Conservation (phyloP, 139 green algal genomes). For the Picochlorum sp. region DNA sequence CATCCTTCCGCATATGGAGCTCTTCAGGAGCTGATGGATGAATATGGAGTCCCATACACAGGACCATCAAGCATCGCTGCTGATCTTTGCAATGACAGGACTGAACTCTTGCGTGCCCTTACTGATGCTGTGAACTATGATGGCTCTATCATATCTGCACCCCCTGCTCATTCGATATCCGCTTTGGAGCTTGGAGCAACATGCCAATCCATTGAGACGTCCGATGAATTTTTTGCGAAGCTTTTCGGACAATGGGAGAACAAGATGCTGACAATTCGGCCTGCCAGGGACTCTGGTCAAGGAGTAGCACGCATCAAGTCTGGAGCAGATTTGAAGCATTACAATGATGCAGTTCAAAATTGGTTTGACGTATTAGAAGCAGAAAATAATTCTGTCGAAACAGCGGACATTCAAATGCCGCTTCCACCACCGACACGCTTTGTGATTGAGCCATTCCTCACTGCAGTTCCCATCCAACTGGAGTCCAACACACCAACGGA, state of each 20-base stretch:
- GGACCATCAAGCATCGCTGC: neutral
- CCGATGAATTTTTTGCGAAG: neutral
- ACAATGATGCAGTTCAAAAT: constrained; percentile 3
- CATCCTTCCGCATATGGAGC: constrained; percentile 7
- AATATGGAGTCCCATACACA: constrained; percentile 7
- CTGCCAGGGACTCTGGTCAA: neutral
- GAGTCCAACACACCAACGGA: too few relatives aligned
- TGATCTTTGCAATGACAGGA: constrained; percentile 10
- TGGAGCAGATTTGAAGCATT: neutral
- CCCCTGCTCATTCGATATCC: constrained; percentile 9
- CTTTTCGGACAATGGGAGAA: constrained; percentile 3
- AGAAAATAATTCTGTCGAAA: neutral
- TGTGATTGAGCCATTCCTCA: constrained; percentile 15
- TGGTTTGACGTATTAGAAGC: constrained; percentile 9
- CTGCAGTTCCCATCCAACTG: neutral
- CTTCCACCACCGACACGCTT: constrained; percentile 17
- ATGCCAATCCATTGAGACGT: neutral
- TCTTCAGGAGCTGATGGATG: constrained; percentile 19
- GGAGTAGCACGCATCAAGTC: neutral
- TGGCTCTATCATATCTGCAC: neutral
- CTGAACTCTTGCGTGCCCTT: neutral
- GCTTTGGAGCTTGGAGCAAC: constrained; percentile 19
- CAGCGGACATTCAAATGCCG: constrained; percentile 10
- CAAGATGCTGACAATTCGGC: neutral
- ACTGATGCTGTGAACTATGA: neutral